Evolutionary conservation across 2,329 filamentous ascomycete genomes (phyloP), one percentile per base, ranked within the genome.

Genomic region (Epichloe sp.): DNA sequence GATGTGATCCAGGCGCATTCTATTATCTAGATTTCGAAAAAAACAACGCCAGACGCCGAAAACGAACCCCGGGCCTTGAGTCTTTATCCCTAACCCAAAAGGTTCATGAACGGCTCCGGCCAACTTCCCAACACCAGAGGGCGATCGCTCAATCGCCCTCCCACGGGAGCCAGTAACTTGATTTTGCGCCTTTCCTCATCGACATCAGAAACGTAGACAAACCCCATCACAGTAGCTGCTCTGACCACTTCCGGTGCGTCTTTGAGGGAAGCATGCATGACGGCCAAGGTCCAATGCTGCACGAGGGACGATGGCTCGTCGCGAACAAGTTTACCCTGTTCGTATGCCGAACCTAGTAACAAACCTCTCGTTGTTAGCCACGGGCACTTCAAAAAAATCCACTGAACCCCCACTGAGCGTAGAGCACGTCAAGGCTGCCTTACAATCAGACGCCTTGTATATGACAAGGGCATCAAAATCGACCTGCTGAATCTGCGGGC

Each of bases 191-290:
- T 86, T 59, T 85, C 83, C 62, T 88, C 86, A 62, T 98, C 90
- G 4, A 97, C 88, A 55, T 95, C 88, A 1, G 88, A 85, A 15
- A 97, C 86, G 62, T 95, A 96, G 34, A 96, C 78, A 62, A 95
- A 98, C 0, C 93, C 93, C 77, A 94, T 85, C 34, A 97, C 83
- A 51, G 84, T 85, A 7, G 89, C 82, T 58, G 90, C 85, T 12
- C 88, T 79, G 44, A 97, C 82, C 1, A 80, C 77, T 46, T 87
- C 82, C 6, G 85, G 77, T 1, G 78, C 71, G 54, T 93, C 88
- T 45, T 78, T 82, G 0, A 79, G 68, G 2, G 79, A 76, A 44
- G 86, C 88, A 62, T 89, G 82, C 67, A 94, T 88, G 49, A 98
- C 83, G 0, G 91, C 88, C 8, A 97, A 71, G 0, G 95, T 77